Evolutionary conservation across 352 stramenopile species (phyloP).

Genomic region (Phytophthora quininea): DNA sequence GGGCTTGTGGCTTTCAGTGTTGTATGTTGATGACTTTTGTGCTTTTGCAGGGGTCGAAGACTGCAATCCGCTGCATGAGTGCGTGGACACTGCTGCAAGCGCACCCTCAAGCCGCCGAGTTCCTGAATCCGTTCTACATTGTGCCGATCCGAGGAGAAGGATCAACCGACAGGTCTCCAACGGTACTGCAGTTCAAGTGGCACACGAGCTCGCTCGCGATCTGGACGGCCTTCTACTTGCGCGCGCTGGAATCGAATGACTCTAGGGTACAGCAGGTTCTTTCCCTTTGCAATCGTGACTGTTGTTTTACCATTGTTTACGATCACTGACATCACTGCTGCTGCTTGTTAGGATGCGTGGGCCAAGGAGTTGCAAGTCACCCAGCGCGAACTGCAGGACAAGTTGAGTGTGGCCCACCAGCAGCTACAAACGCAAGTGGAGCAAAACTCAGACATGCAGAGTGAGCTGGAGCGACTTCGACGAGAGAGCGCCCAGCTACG

Average conservation of each 20-base stretch:
- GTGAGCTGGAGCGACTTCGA: slow-evolving; percentile 70
- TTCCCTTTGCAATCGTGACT: slow-evolving; percentile 19
- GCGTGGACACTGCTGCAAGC: slow-evolving; percentile 67
- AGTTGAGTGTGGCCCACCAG: slow-evolving; percentile 69
- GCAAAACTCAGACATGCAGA: slow-evolving; percentile 76
- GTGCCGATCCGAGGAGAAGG: slow-evolving; percentile 44
- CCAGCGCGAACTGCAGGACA: slow-evolving; percentile 74
- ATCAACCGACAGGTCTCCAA: slow-evolving; percentile 58
- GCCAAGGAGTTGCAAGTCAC: slow-evolving; percentile 82
- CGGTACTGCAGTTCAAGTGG: slow-evolving; percentile 87
- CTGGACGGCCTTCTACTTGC: slow-evolving; percentile 86
- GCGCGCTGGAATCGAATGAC: slow-evolving; percentile 82
- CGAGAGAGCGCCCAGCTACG: slow-evolving; percentile 65
- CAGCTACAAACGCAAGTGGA: slow-evolving; percentile 74
- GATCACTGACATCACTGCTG: too few relatives aligned
- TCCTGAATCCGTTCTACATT: slow-evolving; percentile 84
- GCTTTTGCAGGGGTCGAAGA: slow-evolving; percentile 58
- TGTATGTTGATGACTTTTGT: slow-evolving; percentile 5
- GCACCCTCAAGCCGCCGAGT: slow-evolving; percentile 51
- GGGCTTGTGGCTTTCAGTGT: background rate
- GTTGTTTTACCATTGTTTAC: too few relatives aligned
- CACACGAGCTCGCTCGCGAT: slow-evolving; percentile 83
- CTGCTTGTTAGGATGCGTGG: slow-evolving; percentile 67
- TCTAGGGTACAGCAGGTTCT: slow-evolving; percentile 75
- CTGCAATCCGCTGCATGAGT: slow-evolving; percentile 61